Base-by-base conservation (phyloP, 306 rosid species). In the Amphicarpaea edgeworthii region DNA sequence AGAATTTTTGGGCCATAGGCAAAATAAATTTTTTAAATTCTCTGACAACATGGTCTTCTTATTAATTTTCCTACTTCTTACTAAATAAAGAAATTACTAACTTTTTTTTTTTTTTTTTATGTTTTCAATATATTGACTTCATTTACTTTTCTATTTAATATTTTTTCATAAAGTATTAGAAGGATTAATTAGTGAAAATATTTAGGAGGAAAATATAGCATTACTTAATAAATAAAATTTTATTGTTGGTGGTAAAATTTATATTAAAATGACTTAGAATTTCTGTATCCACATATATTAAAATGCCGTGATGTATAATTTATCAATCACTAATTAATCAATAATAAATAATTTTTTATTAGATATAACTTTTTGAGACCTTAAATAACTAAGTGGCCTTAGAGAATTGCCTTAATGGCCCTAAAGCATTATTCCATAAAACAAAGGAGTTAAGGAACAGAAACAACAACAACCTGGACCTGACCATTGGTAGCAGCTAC, bases 401-500 rank as follows among this genome's bases (percentile, higher is more conserved):
- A 42, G n/a, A 7, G 37, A 30, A 5, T 30, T 30, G 37, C 37
- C 37, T 30, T 30, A 30, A 30, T 30, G 37, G 7, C 37, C 47
- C 16, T 43, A 43, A 43, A 43, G 16, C 16, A 43, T 43, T 43
- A 43, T 43, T 43, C 49, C 49, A 34, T 9, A 43, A 43, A 3
- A 53, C 59, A 20, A 23, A 11, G 24, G 5, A 34, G 40, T 34
- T 0, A 34, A 34, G 40, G 9, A 75, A 75, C 68, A 43, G 1
- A 43, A 43, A 43, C 49, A 43, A 43, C 6, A 43, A 42, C 5
- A 60, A 93, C 98, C 93, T 93, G 87, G 86, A 89, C 85, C 86
- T 83, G 91, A 24, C 94, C 94, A 82, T 70, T 75, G 38, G 89
- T 86, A 50, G 96, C 93, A 2, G 94, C 98, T 20, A 89, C 83